phyloP scores from a whole-genome alignment of 768 basidiomycete genomes.

The Heimioporus sp. region DNA sequence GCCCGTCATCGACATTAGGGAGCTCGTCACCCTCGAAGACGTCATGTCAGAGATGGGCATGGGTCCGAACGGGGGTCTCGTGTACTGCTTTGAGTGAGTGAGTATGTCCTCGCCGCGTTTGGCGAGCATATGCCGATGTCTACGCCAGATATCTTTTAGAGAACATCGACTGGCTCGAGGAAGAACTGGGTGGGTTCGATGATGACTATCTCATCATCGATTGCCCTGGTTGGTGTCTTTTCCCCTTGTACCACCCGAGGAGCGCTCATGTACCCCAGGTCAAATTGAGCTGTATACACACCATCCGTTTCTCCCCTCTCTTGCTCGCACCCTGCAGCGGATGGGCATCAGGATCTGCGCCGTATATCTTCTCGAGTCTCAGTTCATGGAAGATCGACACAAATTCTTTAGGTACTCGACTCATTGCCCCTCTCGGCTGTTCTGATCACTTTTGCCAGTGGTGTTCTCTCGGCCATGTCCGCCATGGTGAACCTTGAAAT shows the following conservation, averaged over 20 bases:
- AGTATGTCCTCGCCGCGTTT: conserved; percentile 33
- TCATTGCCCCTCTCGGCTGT: background rate
- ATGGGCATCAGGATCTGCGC: conserved; percentile 87
- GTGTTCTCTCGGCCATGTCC: conserved; percentile 96
- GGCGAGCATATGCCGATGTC: background rate
- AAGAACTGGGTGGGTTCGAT: conserved; percentile 91
- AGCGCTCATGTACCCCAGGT: conserved; percentile 43
- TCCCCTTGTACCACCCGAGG: background rate
- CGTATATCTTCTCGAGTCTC: conserved; percentile 92
- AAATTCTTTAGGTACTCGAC: conserved; percentile 85
- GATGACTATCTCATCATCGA: conserved; percentile 95
- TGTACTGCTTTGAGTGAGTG: conserved; percentile 99
- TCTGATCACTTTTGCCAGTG: conserved; percentile 44
- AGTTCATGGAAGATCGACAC: conserved; percentile 99
- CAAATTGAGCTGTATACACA: conserved; percentile 99
- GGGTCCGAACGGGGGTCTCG: conserved; percentile 95
- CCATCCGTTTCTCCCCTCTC: conserved; percentile 91
- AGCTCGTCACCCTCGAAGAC: conserved; percentile 89
- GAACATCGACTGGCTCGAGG: conserved; percentile 98
- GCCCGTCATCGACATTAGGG: conserved; percentile 90
- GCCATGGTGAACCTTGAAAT: conserved; percentile 98
- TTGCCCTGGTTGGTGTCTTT: conserved; percentile 68
- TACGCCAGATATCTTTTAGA: conserved; percentile 81
- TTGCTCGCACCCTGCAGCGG: conserved; percentile 71
- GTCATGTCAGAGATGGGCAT: conserved; percentile 94